Evolutionary conservation across 305 asterid species (phyloP).

Genomic region (Salvia sclarea): DNA sequence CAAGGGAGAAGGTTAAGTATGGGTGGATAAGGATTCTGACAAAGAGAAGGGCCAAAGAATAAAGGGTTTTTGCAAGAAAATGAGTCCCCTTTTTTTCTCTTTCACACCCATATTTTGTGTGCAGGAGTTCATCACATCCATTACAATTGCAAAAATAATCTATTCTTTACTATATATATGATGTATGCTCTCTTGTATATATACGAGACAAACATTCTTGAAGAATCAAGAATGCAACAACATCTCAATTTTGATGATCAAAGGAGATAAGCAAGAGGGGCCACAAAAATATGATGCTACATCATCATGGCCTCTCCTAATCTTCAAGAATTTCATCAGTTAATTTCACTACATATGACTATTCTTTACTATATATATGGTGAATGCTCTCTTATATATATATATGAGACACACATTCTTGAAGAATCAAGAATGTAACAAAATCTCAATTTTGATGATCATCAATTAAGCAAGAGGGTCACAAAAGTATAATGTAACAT

Average conservation of each 20-base stretch:
- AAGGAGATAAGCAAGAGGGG: slow-evolving; percentile 38
- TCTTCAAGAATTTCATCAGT: too few species aligned
- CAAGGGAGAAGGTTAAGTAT: slow-evolving; percentile 56
- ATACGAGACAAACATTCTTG: too few species aligned
- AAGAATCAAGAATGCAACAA: background rate
- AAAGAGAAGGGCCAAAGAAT: slow-evolving; percentile 62
- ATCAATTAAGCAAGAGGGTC: slow-evolving; percentile 40
- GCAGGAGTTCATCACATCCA: slow-evolving; percentile 6
- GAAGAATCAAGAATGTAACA: background rate
- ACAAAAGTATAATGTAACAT: slow-evolving; percentile 7
- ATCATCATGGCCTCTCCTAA: too few species aligned
- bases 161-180: background rate
- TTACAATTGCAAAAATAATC: too few species aligned
- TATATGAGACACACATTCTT: too few species aligned
- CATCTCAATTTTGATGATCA: slow-evolving; percentile 1
- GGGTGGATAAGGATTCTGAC: slow-evolving; percentile 72
- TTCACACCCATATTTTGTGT: slow-evolving; percentile 25
- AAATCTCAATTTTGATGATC: slow-evolving; percentile 2
- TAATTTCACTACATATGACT: too few species aligned
- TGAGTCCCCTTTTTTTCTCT: slow-evolving; percentile 24
- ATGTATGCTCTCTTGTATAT: too few species aligned
- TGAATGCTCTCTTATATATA: too few species aligned
- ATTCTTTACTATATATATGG: slow-evolving; percentile 12
- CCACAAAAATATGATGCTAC: slow-evolving; percentile 23
- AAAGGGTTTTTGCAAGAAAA: slow-evolving; percentile 32